A percentile compares a stretch with the other conserved stretches of the same genome.
Conservation (phyloP, 2,329 filamentous ascomycete species). For the Simplicillium sp. region DNA sequence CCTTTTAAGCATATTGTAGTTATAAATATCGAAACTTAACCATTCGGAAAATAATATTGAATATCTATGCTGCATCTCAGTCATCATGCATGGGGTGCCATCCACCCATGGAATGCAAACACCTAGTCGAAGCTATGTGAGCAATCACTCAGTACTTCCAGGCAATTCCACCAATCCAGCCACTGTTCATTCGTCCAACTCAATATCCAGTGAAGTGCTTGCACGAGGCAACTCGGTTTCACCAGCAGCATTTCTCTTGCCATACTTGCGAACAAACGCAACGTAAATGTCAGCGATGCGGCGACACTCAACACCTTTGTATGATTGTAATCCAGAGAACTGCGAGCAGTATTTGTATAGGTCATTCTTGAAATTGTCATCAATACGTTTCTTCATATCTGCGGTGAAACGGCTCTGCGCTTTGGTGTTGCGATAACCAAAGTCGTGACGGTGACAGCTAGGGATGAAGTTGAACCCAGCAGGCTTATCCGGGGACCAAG, state of each 20-base stretch:
- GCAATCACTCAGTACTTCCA: too few species aligned
- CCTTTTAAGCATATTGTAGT: too few species aligned
- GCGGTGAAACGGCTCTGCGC: conserved; percentile 23
- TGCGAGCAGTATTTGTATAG: conserved; percentile 13
- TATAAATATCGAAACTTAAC: too few species aligned
- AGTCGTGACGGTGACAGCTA: conserved; percentile 15
- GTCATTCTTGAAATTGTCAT: conserved; percentile 28
- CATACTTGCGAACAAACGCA: conserved; percentile 10
- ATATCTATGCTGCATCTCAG: too few species aligned
- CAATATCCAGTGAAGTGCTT: not conserved
- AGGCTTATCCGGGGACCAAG: conserved; percentile 25
- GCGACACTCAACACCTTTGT: conserved; percentile 7
- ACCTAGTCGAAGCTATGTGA: too few species aligned
- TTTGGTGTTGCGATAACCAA: conserved; percentile 21
- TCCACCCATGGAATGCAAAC: too few species aligned
- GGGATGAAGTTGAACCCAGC: conserved; percentile 23
- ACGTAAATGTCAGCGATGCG: conserved; percentile 13
- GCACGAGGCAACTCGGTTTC: not conserved
- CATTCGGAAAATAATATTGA: too few species aligned
- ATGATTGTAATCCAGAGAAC: conserved; percentile 2
- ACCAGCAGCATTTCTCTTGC: conserved; percentile 1
- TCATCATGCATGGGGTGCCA: too few species aligned
- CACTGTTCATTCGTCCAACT: not conserved
- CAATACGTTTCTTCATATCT: conserved; percentile 23
- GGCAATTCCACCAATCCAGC: too few species aligned